Base-by-base conservation (phyloP, 768 basidiomycete genomes). In the Pisolithus sp. region DNA sequence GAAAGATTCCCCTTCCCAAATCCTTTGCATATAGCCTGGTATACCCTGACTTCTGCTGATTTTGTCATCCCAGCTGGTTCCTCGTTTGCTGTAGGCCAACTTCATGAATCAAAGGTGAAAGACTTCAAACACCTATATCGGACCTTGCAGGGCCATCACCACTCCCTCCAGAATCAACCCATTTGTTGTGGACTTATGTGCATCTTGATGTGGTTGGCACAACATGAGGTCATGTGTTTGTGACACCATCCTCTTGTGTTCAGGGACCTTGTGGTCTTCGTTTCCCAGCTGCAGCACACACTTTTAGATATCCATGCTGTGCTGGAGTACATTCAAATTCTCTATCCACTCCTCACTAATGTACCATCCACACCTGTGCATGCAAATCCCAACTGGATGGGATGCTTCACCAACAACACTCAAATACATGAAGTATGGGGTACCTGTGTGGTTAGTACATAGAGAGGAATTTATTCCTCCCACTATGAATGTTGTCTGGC, bases 261-360 rank as follows among this genome's bases (percentile, higher is more conserved):
- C 21, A 13, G 21, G 8, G 41, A 42, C 23, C 20, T 42, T 12
- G 28, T 53, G 5, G 20, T 53, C n/a, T 57, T 50, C 0, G 28
- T 57, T 5, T 52, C 49, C 9, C 20, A 57, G 13, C 24, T 49
- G 7, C 55, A 58, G 20, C 8, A n/a, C 2, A 17, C 36, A 1
- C 45, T 53, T 20, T 43, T 57, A 5, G 50, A 55, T 40, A 43
- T 57, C 28, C 18, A 36, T 2, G 9, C 43, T 1, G 40, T 47
- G n/a, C 21, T 56, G 10, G 21, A 56, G 7, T 56, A 28, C 9
- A 36, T 45, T 3, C 4, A 44, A 37, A 5, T 48, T 3, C 30
- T 53, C 17, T 17, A 21, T 4, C 49, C 45, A 23, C 41, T 42
- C 9, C 41, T 42, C 10, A 23, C n/a, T n/a, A 42, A 20, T 23